phyloP scores from a whole-genome alignment of 2,329 filamentous ascomycete genomes.

The Pleoardoris graminearum region DNA sequence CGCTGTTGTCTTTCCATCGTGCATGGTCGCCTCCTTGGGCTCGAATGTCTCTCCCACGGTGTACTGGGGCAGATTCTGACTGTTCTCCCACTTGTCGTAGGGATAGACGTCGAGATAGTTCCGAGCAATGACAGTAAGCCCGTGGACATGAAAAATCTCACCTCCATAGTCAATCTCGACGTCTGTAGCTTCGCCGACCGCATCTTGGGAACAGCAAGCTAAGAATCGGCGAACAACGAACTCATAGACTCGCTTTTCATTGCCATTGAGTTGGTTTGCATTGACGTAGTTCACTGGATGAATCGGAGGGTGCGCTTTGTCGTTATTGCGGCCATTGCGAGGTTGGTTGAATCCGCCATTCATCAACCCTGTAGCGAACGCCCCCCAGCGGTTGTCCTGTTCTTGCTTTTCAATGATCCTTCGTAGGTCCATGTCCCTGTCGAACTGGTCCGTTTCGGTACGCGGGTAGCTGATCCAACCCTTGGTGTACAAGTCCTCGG shows the following conservation, averaged over 20 bases:
- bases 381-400: slow-evolving; percentile 75
- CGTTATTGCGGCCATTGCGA: slow-evolving; percentile 82
- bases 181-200: slow-evolving; percentile 81
- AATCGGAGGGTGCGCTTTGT: slow-evolving; percentile 96
- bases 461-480: slow-evolving; percentile 97
- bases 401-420: slow-evolving; percentile 82
- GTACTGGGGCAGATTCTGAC: slow-evolving; percentile 78
- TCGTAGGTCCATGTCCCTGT: slow-evolving; percentile 82
- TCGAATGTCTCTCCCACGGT: slow-evolving; percentile 79
- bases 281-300: slow-evolving; percentile 88
- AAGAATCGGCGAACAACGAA: slow-evolving; percentile 91
- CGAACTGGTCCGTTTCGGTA: slow-evolving; percentile 96
- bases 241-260: slow-evolving; percentile 82
- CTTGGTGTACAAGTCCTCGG: slow-evolving; percentile 86
- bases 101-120: slow-evolving; percentile 96
- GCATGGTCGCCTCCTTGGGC: slow-evolving; percentile 85
- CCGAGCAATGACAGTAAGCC: slow-evolving; percentile 79
- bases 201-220: slow-evolving; percentile 94
- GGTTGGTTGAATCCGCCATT: slow-evolving; percentile 80
- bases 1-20: slow-evolving; percentile 84
- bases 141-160: slow-evolving; percentile 80
- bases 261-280: slow-evolving; percentile 60
- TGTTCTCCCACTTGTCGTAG: slow-evolving; percentile 96
- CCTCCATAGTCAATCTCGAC: slow-evolving; percentile 82
- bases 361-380: slow-evolving; percentile 74